Percentiles rank a stretch among this genome's conserved stretches.
phyloP scores from a whole-genome alignment of 495 filamentous ascomycete species.

The Daldinia caldariorum region DNA sequence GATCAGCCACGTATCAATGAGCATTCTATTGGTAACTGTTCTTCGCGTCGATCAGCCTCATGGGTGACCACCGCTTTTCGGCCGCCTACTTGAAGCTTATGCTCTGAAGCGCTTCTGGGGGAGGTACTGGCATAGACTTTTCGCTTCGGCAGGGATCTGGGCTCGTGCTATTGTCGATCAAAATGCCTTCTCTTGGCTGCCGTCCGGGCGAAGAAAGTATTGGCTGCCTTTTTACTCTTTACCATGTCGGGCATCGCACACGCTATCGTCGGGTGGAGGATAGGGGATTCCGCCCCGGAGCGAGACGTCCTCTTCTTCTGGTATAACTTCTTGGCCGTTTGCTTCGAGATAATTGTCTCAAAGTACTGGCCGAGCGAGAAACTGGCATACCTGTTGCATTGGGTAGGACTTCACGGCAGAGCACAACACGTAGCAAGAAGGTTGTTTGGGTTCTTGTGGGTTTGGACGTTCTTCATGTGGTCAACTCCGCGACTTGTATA shows the following conservation, averaged over 20 bases:
- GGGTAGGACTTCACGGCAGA: neutral
- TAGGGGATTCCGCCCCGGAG: neutral
- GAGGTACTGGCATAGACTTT: neutral
- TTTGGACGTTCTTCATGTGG: slow-evolving; percentile 15
- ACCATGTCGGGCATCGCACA: neutral
- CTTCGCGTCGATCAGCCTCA: neutral
- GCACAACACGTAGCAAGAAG: neutral
- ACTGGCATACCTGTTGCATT: neutral
- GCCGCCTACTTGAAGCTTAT: neutral
- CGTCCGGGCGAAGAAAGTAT: neutral
- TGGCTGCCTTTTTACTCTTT: neutral
- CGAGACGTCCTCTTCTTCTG: slow-evolving; percentile 17
- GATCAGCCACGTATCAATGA: neutral
- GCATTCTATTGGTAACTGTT: neutral
- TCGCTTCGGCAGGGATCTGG: neutral
- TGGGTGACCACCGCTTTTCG: neutral
- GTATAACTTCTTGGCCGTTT: slow-evolving; percentile 8
- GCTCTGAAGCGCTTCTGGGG: neutral
- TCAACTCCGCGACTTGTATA: neutral
- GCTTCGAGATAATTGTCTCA: slow-evolving; percentile 9
- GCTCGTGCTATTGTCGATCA: neutral
- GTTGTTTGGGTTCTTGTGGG: slow-evolving; percentile 13
- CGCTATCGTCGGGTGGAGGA: neutral
- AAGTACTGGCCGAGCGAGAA: neutral
- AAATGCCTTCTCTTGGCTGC: neutral